Evolutionary conservation across 2,329 filamentous ascomycete genomes (phyloP).

Genomic region (Ascosphaera aggregata): DNA sequence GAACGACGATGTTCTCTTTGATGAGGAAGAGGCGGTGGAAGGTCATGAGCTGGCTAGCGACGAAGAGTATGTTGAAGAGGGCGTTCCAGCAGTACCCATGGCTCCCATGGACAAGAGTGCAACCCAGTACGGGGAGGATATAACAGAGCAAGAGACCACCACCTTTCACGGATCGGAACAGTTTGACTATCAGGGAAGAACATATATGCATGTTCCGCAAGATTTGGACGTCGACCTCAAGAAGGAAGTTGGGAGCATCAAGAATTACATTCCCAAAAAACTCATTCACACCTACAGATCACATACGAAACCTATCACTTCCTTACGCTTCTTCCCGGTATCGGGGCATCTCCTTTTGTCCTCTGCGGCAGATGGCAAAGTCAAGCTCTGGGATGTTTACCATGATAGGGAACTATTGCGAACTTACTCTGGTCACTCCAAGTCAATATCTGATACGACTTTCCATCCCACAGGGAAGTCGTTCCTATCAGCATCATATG

Average conservation of each 20-base stretch:
- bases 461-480: conserved; percentile 65
- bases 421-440: conserved; percentile 76
- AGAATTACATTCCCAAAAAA: conserved; percentile 92
- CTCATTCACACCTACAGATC: conserved; percentile 73
- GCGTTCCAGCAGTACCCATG: conserved; percentile 29
- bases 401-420: conserved; percentile 72
- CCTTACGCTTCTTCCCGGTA: conserved; percentile 67
- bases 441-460: conserved; percentile 69
- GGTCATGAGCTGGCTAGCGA: conserved; percentile 53
- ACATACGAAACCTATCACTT: conserved; percentile 67
- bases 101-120: conserved; percentile 27
- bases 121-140: conserved; percentile 26
- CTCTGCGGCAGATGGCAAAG: conserved; percentile 68
- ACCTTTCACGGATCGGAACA: conserved; percentile 66
- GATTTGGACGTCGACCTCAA: conserved; percentile 68
- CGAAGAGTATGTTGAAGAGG: conserved; percentile 60
- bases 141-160: conserved; percentile 53
- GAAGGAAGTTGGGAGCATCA: conserved; percentile 55
- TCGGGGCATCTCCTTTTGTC: conserved; percentile 79
- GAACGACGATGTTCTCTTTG: conserved; percentile 45
- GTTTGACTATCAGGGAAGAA: conserved; percentile 83
- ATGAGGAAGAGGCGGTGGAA: conserved; percentile 41
- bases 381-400: conserved; percentile 90
- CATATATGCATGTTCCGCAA: conserved; percentile 93
- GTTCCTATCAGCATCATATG: conserved; percentile 81